phyloP scores from a whole-genome alignment of 768 basidiomycete genomes.

The Ramaria sp. region DNA sequence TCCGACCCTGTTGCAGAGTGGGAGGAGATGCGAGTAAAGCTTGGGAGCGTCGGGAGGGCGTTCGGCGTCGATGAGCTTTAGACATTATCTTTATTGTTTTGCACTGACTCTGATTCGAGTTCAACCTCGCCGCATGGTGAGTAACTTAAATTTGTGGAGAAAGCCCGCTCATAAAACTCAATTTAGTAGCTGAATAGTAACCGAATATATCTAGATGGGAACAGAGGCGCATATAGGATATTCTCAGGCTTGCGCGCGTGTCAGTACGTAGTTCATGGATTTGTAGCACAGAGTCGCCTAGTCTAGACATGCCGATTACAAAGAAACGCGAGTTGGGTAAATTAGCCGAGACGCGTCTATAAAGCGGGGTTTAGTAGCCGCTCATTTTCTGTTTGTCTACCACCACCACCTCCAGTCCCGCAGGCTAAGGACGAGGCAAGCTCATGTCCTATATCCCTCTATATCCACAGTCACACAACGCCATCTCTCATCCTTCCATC shows the following conservation, averaged over 20 bases:
- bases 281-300: not conserved
- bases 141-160: not conserved
- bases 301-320: too few species aligned
- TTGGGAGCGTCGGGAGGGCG: slow-evolving; percentile 61
- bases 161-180: not conserved
- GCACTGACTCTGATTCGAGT: not conserved
- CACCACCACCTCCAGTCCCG: not conserved
- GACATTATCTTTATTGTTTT: slow-evolving; percentile 1
- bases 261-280: not conserved
- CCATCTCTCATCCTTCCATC: slow-evolving; percentile 35
- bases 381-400: not conserved
- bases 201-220: not conserved
- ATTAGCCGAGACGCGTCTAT: slow-evolving; percentile 9
- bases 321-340: slow-evolving; percentile 5
- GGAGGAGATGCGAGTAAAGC: slow-evolving; percentile 90
- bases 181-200: not conserved
- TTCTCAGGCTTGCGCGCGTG: not conserved
- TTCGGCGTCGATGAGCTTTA: slow-evolving; percentile 31
- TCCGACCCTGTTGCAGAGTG: slow-evolving; percentile 81
- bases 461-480: slow-evolving; percentile 5
- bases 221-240: not conserved
- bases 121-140: slow-evolving; percentile 7
- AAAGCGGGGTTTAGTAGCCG: slow-evolving; percentile 6
- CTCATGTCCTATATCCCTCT: slow-evolving; percentile 8
- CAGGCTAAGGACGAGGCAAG: not conserved